A percentile compares a stretch with the other conserved stretches of the same genome.
phyloP scores from a whole-genome alignment of 192 early-diverging fungal species.

The Rhizophagus sp. region DNA sequence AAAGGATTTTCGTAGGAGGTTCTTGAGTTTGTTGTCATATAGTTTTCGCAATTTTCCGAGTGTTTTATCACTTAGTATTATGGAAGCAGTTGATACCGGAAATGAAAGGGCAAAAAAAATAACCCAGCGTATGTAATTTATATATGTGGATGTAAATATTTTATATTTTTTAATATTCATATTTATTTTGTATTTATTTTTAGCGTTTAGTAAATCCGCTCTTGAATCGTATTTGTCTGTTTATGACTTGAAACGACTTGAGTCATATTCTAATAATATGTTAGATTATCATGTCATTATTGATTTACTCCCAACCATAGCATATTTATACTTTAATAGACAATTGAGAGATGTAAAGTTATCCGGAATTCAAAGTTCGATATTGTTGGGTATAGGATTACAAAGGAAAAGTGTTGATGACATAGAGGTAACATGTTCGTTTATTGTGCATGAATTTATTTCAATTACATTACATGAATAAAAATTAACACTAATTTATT shows the following conservation, averaged over 20 bases:
- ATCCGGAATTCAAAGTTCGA: constrained; percentile 83
- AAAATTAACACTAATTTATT: background rate
- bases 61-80: constrained; percentile 77
- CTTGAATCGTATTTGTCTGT: constrained; percentile 60
- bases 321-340: constrained; percentile 76
- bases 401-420: constrained; percentile 92
- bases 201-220: constrained; percentile 33
- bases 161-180: background rate
- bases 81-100: constrained; percentile 72
- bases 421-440: constrained; percentile 48
- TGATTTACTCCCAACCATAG: constrained; percentile 85
- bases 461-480: background rate
- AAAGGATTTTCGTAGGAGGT: constrained; percentile 89
- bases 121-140: background rate
- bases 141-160: background rate
- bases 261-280: constrained; percentile 94
- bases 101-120: constrained; percentile 35
- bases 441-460: background rate
- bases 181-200: background rate
- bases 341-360: constrained; percentile 66
- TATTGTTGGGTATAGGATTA: constrained; percentile 86
- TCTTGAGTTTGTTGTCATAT: constrained; percentile 85
- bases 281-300: constrained; percentile 97
- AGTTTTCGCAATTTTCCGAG: constrained; percentile 84
- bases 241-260: constrained; percentile 94